Evolutionary conservation across 2,329 filamentous ascomycete genomes (phyloP).

Genomic region (Alternaria dauci): DNA sequence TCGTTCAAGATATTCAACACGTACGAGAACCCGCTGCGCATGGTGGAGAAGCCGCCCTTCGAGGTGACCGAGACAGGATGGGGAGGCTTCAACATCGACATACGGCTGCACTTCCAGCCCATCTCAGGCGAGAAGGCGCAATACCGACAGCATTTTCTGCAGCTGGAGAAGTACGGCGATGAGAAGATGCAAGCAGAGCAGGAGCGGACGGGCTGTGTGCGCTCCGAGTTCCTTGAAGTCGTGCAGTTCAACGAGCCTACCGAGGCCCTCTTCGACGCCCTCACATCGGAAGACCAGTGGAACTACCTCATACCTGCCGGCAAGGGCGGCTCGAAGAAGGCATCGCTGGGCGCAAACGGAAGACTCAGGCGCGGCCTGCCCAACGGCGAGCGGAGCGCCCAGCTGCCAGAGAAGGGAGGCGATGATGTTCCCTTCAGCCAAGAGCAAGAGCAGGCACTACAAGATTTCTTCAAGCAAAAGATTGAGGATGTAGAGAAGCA

Average conservation of each 20-base stretch:
- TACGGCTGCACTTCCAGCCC: slow-evolving; percentile 91
- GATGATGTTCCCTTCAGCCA: slow-evolving; percentile 48
- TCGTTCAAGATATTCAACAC: slow-evolving; percentile 99
- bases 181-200: slow-evolving; percentile 71
- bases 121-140: slow-evolving; percentile 92
- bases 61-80: slow-evolving; percentile 92
- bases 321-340: slow-evolving; percentile 55
- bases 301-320: slow-evolving; percentile 53
- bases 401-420: slow-evolving; percentile 46
- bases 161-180: slow-evolving; percentile 85
- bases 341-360: slow-evolving; percentile 43
- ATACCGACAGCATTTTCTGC: slow-evolving; percentile 91
- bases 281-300: slow-evolving; percentile 76
- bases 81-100: slow-evolving; percentile 97
- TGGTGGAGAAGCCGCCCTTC: slow-evolving; percentile 76
- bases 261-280: slow-evolving; percentile 85
- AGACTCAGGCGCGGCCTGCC: slow-evolving; percentile 47
- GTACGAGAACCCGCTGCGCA: slow-evolving; percentile 89
- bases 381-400: slow-evolving; percentile 48
- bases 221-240: slow-evolving; percentile 87
- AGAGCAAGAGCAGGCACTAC: slow-evolving; percentile 47
- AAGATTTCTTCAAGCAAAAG: slow-evolving; percentile 41
- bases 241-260: slow-evolving; percentile 98
- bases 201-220: slow-evolving; percentile 65
- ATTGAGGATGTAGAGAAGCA: slow-evolving; percentile 45